phyloP scores from a whole-genome alignment of 1,139 yeast species.

The Spathaspora jeffriesii region DNA sequence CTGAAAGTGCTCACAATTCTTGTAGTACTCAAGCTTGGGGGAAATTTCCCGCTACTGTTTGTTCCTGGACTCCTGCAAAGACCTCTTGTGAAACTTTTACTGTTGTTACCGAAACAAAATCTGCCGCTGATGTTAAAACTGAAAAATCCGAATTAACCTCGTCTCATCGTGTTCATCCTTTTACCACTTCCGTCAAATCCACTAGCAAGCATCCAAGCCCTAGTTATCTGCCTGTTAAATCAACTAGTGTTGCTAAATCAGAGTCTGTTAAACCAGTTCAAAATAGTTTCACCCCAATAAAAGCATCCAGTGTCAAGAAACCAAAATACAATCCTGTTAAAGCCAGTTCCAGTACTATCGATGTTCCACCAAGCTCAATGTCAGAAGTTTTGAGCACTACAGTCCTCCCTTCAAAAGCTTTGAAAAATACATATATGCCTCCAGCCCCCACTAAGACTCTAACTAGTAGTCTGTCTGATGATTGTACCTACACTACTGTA shows the following conservation, averaged over 20 bases:
- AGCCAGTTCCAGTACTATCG: too few relatives aligned
- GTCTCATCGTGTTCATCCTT: not conserved
- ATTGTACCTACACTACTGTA: conserved; percentile 11
- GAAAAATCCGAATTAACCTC: not conserved
- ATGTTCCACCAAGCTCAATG: too few relatives aligned
- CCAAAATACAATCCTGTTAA: too few relatives aligned
- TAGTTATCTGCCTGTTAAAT: too few relatives aligned
- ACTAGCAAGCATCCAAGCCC: too few relatives aligned
- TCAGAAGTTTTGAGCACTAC: too few relatives aligned
- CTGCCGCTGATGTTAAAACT: conserved; percentile 3
- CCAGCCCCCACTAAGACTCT: not conserved
- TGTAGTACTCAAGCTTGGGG: not conserved
- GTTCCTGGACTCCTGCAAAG: not conserved
- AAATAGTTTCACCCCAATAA: too few relatives aligned
- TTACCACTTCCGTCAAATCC: not conserved
- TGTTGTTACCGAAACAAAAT: not conserved
- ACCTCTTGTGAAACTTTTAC: not conserved
- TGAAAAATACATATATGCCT: conserved; percentile 14
- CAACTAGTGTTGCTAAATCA: too few relatives aligned
- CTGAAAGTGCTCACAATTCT: not conserved
- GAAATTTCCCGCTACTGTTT: not conserved
- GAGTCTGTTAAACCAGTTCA: too few relatives aligned
- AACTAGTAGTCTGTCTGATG: not conserved
- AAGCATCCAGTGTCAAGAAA: too few relatives aligned
- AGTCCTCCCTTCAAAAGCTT: too few relatives aligned